Evolutionary conservation across 1,139 yeast species (phyloP), one percentile per base, ranked within the genome.

Genomic region (Candida anutae): DNA sequence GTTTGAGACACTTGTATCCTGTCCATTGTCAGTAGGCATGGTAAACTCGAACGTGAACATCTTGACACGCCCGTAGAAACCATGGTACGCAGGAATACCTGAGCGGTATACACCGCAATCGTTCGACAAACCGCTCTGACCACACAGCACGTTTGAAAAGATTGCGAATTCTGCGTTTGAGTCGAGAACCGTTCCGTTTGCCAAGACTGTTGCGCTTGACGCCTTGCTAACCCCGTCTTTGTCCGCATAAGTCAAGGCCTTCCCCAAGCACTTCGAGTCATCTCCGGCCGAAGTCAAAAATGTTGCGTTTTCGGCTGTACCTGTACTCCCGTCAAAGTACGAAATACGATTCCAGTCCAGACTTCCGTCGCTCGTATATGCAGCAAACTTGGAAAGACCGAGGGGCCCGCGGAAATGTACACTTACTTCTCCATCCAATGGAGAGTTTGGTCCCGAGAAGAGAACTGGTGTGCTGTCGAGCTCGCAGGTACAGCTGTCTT

Each of bases 371-470:
- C 66, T 43, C 12, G 49, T 53, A 40, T 62, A 63, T 21, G 51
- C 59, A 42, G 87, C 96, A 50, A 90, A 85, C 57, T 83, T 82
- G 46, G 67, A 60, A 50, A 88, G 70, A 34, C 72, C 66, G 41
- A 90, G 55, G 19, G 97, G 98, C 32, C 97, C 98, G 59, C 97
- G 77, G 67, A 88, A 84, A 56, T 88, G 97, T 32, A 90, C 83
- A 12, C 95, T 78, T 29, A 88, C 62, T 53, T 85, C 95, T 58
- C 85, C 94, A 56, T 85, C 76, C 36, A 88, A 62, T 19, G 97
- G 97, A 27, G 95, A 62, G 48, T 84, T 62, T 16, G 74, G 36
- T 27, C 97, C 97, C 11, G 81, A 69, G 58, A 85, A 82, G 6
- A 70, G 38, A 13, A 58, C 58, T 11, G 72, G 44, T 13, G 58